Percentiles rank a stretch among this genome's conserved stretches.
Conservation (phyloP, 2,329 filamentous ascomycete genomes). For the Akanthomyces dipterigenus region DNA sequence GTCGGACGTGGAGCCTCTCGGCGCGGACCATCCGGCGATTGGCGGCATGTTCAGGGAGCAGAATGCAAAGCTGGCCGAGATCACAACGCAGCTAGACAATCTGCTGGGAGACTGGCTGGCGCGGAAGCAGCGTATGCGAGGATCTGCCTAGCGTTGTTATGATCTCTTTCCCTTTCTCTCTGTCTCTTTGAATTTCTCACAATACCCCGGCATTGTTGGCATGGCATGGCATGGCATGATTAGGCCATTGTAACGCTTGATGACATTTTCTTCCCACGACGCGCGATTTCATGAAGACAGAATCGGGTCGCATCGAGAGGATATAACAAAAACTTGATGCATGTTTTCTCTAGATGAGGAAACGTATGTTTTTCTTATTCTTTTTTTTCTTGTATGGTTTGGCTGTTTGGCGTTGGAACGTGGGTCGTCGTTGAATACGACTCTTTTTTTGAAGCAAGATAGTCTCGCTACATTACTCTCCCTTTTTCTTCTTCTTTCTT, state of each 20-base stretch:
- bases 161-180: not conserved
- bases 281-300: conserved; percentile 19
- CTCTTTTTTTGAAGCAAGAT: not conserved
- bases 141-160: conserved; percentile 24
- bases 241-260: conserved; percentile 6
- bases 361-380: not conserved
- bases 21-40: conserved; percentile 79
- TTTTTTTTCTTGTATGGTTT: not conserved
- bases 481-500: no score
- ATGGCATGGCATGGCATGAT: not conserved
- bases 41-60: conserved; percentile 78
- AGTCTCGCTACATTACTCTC: not conserved
- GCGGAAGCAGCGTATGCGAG: conserved; percentile 57
- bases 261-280: not conserved
- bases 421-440: not conserved
- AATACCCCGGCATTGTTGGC: conserved; percentile 4
- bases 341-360: not conserved
- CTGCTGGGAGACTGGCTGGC: conserved; percentile 79
- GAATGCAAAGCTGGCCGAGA: conserved; percentile 76
- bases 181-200: not conserved
- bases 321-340: not conserved
- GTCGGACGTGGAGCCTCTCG: conserved; percentile 69
- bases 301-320: not conserved
- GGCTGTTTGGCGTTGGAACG: not conserved
- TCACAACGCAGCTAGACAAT: conserved; percentile 82